Percentiles rank a stretch among this genome's conserved stretches.
phyloP scores from a whole-genome alignment of 2,329 filamentous ascomycete species.

The Fusarium pseudonygamai region DNA sequence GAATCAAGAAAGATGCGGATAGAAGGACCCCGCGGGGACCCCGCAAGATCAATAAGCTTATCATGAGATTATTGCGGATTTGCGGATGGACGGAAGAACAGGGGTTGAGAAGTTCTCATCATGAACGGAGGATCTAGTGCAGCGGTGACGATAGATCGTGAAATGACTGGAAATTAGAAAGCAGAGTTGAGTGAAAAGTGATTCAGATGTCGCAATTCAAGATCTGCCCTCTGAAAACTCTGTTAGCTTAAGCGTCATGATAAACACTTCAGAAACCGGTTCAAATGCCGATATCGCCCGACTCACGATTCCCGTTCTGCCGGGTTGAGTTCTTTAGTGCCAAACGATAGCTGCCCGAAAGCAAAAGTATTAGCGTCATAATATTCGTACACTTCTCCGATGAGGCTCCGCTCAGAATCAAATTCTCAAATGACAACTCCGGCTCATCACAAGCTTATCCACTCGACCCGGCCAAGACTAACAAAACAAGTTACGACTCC shows the following conservation, averaged over 20 bases:
- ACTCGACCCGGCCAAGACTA: constrained; percentile 2
- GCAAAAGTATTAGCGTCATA: background rate
- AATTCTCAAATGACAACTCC: background rate
- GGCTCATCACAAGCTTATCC: background rate
- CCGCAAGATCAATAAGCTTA: background rate
- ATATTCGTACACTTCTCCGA: constrained; percentile 17
- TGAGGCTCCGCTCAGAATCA: constrained; percentile 10
- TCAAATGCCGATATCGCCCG: constrained; percentile 12
- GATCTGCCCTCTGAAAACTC: background rate
- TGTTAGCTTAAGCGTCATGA: background rate
- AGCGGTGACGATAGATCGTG: accelerated
- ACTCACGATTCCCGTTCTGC: background rate
- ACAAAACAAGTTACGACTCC: background rate
- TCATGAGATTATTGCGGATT: background rate
- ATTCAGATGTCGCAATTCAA: too few relatives aligned
- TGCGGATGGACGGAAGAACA: background rate
- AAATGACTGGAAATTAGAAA: background rate
- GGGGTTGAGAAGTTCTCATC: background rate
- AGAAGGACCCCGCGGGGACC: background rate
- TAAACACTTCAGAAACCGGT: background rate
- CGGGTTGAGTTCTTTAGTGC: background rate
- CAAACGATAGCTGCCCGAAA: background rate
- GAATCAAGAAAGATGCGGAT: background rate
- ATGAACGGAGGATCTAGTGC: accelerated
- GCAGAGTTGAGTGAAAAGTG: accelerated